Percentiles rank a stretch among this genome's conserved stretches.
Evolutionary conservation across 1,284 basidiomycete genomes (phyloP).

Genomic region (Puccinia brachypodii): DNA sequence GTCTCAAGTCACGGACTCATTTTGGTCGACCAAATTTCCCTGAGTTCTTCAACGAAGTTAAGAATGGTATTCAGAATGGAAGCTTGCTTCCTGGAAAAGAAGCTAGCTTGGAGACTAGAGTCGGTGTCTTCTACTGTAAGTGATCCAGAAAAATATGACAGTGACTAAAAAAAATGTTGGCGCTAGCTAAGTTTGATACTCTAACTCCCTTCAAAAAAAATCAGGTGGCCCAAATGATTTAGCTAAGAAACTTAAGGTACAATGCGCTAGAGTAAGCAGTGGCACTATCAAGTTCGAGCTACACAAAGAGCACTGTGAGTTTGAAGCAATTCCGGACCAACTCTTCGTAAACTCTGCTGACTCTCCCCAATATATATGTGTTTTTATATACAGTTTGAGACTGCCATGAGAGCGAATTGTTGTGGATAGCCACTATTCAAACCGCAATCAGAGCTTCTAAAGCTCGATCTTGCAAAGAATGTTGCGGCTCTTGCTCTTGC

Average conservation of each 20-base stretch:
- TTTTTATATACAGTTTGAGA: too few relatives aligned
- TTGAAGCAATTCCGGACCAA: not conserved
- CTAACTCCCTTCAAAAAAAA: not conserved
- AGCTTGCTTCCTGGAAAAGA: slow-evolving; percentile 74
- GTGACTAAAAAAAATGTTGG: slow-evolving; percentile 2
- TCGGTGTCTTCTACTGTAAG: slow-evolving; percentile 63
- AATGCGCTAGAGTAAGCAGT: slow-evolving; percentile 64
- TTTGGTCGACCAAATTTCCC: slow-evolving; percentile 86
- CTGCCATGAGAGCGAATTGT: too few relatives aligned
- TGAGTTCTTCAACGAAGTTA: slow-evolving; percentile 70
- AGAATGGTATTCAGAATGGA: slow-evolving; percentile 71
- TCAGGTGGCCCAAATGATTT: slow-evolving; percentile 63
- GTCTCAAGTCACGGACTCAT: slow-evolving; percentile 77
- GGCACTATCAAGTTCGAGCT: slow-evolving; percentile 71
- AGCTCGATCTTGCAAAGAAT: too few relatives aligned
- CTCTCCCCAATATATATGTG: too few relatives aligned
- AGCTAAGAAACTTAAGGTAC: slow-evolving; percentile 72
- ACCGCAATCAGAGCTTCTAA: too few relatives aligned
- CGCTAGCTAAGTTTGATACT: not conserved
- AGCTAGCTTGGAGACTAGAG: slow-evolving; percentile 73
- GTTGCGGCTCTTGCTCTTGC: too few relatives aligned
- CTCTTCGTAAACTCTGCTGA: not conserved
- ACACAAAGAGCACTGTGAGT: slow-evolving; percentile 65
- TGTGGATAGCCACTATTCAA: too few relatives aligned
- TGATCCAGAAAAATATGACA: not conserved